Base-by-base conservation (phyloP, 257 asterid species). In the Handroanthus guayacan region DNA sequence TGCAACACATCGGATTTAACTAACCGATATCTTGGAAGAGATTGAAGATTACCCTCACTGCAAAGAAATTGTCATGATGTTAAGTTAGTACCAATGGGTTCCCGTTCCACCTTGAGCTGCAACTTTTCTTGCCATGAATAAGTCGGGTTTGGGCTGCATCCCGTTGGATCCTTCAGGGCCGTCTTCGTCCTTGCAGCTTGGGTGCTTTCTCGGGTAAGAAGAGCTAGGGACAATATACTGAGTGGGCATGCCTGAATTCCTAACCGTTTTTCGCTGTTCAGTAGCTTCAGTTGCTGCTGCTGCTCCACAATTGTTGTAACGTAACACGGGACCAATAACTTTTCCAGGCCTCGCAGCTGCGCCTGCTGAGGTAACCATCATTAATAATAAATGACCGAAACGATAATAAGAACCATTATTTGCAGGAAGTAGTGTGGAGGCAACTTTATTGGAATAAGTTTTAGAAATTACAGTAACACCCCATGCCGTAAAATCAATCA, bases 261-360 rank as follows among this genome's bases (percentile, higher is more conserved):
- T 88, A 44, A 69, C 79, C 58, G 81, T 77, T 85, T 86, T 91
- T 55, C 87, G 85, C 78, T 87, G 95, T 60, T 94, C 96, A 25
- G 71, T 76, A 71, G 86, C 87, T 69, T 89, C 96, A 3, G 17
- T 31, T 0, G 85, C 77, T 12, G 85, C 86, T 38, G 91, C 84
- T 56, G 84, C 86, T 62, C 88, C 90, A 75, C 84, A 69, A 62
- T 83, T 84, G 79, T 84, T 89, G 79, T 91, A 89, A 56, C 88
- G 94, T 79, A 89, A 62, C 37, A 84, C 92, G 7, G 98, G 83
- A 72, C 97, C 92, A 6, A 91, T 79, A 45, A 85, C 95, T 75
- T 89, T 91, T 69, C 98, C 98, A 0, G 97, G 97, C 78, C 98
- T 86, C 67, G 97, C 90, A 85, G 86, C 92, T 80, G 79, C 88